Evolutionary conservation across 1,284 basidiomycete species (phyloP), one percentile per base, ranked within the genome.

Genomic region (Apiotrichum gracile): DNA sequence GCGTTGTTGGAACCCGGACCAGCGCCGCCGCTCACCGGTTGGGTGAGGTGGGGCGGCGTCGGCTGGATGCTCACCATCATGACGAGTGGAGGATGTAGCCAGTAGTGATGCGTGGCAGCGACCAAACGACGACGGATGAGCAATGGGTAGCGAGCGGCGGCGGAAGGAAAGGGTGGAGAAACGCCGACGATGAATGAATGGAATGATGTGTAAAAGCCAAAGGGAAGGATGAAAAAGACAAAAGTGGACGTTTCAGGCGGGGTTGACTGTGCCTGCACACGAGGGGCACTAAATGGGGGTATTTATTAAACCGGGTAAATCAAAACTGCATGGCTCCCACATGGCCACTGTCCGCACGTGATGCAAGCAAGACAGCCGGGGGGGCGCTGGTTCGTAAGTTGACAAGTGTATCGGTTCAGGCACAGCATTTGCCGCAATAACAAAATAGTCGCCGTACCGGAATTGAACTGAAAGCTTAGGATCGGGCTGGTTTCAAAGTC

Each of bases 51-150:
- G 13, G 43, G 43, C 21, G 43, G n/a, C 29, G 7, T 9, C 21
- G 43, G 43, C 43, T 34, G 43, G n/a, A 45, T 45, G 43, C 43
- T 45, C 29, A 33, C 27, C 43, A 45, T 45, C 43, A 45, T 45
- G 43, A 34, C 29, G 17, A 29, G 16, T 25, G 14, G 38, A 40
- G 35, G n/a, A n/a, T n/a, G n/a, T n/a, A 21, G 33, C 33, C 5
- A 21, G 7, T 19, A 38, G n/a, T 21, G 19, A 38, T 9, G 17
- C 6, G 9, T 16, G 19, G n/a, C 8, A 22, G 9, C 7, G 38
- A 40, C 21, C 3, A 13, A 31, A 8, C 8, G 29, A 31, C 13
- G 38, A 39, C 8, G 35, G 35, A 16, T 8, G 13, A 17, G 35
- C 3, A 21, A 39, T 39, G 38, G 22, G 12, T 10, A 22, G 38